Percentiles rank a stretch among this genome's conserved stretches.
Conservation (phyloP, 192 early-diverging fungal species). For the Coemansia reversa region DNA sequence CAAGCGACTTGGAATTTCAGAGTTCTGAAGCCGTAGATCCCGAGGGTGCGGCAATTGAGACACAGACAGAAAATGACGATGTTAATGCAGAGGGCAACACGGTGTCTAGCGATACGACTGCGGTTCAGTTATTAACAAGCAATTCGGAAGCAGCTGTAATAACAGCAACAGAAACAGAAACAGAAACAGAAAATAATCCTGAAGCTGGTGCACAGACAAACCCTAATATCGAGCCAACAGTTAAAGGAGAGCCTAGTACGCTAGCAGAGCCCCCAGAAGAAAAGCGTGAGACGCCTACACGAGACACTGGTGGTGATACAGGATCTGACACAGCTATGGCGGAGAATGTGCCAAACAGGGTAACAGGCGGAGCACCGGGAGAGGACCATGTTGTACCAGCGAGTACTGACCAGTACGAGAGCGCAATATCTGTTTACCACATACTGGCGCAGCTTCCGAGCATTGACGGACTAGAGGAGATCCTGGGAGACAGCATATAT, state of each 20-base stretch:
- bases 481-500: constrained; percentile 41
- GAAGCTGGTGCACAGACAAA: neutral
- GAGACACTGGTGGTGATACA: neutral
- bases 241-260: neutral
- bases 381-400: constrained; percentile 33
- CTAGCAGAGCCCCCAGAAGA: neutral
- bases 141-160: neutral
- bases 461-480: constrained; percentile 27
- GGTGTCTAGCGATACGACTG: neutral
- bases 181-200: neutral
- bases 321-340: neutral
- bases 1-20: neutral
- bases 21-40: neutral
- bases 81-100: constrained; percentile 1
- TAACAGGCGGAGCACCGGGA: neutral
- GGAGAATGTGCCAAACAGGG: neutral
- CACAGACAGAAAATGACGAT: neutral
- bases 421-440: constrained; percentile 38
- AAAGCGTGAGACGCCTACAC: neutral
- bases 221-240: neutral
- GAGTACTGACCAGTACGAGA: constrained; percentile 15
- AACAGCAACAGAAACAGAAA: neutral
- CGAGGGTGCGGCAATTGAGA: neutral
- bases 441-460: constrained; percentile 29
- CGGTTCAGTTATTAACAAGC: neutral